Evolutionary conservation across 108 stramenopile species (phyloP), one percentile per base, ranked within the genome.

Genomic region (Nannochloropsis gaditana): DNA sequence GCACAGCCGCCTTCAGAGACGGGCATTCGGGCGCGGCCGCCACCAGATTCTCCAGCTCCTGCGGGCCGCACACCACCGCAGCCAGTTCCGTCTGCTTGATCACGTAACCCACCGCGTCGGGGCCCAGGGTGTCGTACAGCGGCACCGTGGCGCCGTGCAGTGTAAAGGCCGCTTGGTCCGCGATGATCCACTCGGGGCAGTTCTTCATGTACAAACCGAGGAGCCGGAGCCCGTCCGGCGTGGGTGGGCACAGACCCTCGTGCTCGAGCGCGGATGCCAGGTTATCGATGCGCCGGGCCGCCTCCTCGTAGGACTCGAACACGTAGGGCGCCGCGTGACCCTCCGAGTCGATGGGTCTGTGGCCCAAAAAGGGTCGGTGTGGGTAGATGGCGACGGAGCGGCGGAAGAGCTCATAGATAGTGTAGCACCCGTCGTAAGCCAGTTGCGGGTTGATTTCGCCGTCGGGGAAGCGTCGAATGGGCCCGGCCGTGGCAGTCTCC

Each of bases 81-180:
- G 90, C 89, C 9, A 94, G 84, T 21, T 89, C 91, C 1, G 96
- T 97, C 89, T 97, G 95, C 21, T 92, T 86, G 79, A 98, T 82
- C 82, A 97, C 95, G 87, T 93, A 97, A 31, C 92, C 86, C 1
- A 95, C 94, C 9, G 95, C 91, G 79, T 95, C 95, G 10, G 95
- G 94, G 11, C 96, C 97, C 9, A 98, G 91, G 11, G 97, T 98
- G 86, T 96, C 96, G 89, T 98, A 98, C 45, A 97, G 92, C 5
- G 96, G 96, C 82, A 95, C 97, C 1, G 95, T 95, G 9, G 93
- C 89, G 19, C 94, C 94, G 45, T 93, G 92, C 45, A 95, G 59
- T 44, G 91, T 85, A 86, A 86, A 86, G 44, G 79, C 41, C 44
- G 86, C 86, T 82, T 97, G 95, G 80, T 99, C 98, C 21, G 92